These are phyloP conservation scores for Pseudocercospora cruenta DNA, from an alignment of 2,329 filamentous ascomycete genomes.

Conservation along the genomic window DNA sequence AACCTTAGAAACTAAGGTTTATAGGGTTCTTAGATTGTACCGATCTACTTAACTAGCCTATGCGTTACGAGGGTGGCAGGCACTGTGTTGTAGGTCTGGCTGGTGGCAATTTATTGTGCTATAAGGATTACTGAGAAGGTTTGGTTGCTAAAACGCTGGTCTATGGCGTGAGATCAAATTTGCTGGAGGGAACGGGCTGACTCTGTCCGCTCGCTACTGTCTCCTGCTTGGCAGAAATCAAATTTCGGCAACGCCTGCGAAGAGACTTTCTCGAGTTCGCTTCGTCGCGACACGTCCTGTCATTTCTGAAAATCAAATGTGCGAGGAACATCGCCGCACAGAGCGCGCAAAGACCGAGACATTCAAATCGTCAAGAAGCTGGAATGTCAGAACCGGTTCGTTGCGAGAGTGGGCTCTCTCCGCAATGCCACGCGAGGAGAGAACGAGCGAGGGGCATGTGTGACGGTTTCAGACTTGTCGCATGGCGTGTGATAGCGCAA, in stretches of 20 bases:
- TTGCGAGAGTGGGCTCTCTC: neutral
- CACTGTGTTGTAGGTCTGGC: no score
- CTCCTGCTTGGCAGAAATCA: neutral
- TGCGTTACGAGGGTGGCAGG: no score
- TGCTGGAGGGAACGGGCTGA: neutral
- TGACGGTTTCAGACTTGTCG: no score
- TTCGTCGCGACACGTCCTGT: neutral
- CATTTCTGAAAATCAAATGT: neutral
- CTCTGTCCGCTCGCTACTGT: conserved; percentile 1
- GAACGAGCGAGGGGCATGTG: no score
- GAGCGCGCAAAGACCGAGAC: neutral
- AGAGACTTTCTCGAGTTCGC: neutral
- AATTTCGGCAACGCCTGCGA: conserved; percentile 2
- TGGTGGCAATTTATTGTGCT: no score
- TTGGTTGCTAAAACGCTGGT: no score
- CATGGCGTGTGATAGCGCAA: neutral
- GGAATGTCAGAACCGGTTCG: neutral
- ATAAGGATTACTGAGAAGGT: no score
- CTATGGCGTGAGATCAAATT: conserved; percentile 13
- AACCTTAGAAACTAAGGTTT: no score
- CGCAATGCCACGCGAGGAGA: neutral
- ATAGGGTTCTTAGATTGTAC: no score
- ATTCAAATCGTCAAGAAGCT: no score
- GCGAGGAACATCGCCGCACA: neutral
- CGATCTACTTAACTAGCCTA: no score